Conservation (phyloP, 2,329 filamentous ascomycete species). For the Ceratocystis eucalypticola region DNA sequence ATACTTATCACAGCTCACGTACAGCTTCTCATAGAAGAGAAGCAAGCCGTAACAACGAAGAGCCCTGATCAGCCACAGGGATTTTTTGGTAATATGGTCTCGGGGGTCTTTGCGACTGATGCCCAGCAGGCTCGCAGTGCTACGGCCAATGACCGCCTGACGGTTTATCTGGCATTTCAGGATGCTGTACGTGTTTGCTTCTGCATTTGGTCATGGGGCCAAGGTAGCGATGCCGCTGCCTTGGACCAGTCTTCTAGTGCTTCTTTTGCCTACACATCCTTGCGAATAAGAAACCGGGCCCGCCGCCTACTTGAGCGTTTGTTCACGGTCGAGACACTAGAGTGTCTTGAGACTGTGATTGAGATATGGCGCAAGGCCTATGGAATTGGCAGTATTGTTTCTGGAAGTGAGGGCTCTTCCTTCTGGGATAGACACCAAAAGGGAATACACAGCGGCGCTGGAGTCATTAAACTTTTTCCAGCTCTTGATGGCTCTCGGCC, state of each 20-base stretch:
- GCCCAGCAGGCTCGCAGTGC: slow-evolving; percentile 61
- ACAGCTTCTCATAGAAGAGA: slow-evolving; percentile 62
- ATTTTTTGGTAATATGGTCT: slow-evolving; percentile 90
- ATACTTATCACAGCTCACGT: slow-evolving; percentile 80
- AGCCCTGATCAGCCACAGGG: slow-evolving; percentile 71
- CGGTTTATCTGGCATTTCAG: slow-evolving; percentile 90
- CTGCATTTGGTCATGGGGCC: slow-evolving; percentile 88
- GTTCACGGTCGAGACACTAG: slow-evolving; percentile 80
- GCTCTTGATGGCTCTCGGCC: slow-evolving; percentile 84
- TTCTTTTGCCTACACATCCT: slow-evolving; percentile 80
- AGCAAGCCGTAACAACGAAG: slow-evolving; percentile 53
- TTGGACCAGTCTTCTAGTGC: slow-evolving; percentile 57
- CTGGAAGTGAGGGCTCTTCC: neutral
- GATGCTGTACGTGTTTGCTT: slow-evolving; percentile 89
- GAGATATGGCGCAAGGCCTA: slow-evolving; percentile 57
- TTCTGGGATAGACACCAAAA: slow-evolving; percentile 1
- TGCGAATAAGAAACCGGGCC: slow-evolving; percentile 81
- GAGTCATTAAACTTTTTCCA: slow-evolving; percentile 75
- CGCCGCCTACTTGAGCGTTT: slow-evolving; percentile 81
- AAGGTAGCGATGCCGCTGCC: slow-evolving; percentile 41
- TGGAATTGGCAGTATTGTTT: slow-evolving; percentile 24
- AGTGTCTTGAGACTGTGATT: slow-evolving; percentile 84
- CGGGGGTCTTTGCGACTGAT: slow-evolving; percentile 75
- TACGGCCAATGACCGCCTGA: slow-evolving; percentile 85
- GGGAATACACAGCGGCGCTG: slow-evolving; percentile 28